Percentiles rank a stretch among this genome's conserved stretches.
Evolutionary conservation across 2,329 filamentous ascomycete species (phyloP).

Genomic region (Hypoxylon sp.): DNA sequence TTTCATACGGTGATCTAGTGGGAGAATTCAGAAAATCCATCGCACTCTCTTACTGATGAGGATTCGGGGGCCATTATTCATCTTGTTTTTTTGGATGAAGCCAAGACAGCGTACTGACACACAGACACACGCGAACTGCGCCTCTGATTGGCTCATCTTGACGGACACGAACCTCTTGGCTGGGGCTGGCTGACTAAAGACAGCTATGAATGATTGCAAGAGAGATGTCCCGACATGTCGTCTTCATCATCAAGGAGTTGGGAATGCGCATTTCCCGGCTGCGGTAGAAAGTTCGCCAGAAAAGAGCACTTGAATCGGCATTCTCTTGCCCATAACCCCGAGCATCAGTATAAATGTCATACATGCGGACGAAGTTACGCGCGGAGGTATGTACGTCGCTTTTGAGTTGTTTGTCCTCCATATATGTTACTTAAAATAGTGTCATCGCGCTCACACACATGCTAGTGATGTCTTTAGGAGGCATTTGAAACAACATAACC

Average conservation of each 20-base stretch:
- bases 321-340: slow-evolving; percentile 43
- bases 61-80: neutral
- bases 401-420: neutral
- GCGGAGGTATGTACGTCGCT: slow-evolving; percentile 40
- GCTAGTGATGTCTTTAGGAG: slow-evolving; percentile 47
- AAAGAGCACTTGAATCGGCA: slow-evolving; percentile 49
- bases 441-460: neutral
- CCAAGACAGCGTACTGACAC: neutral
- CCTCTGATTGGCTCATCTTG: neutral
- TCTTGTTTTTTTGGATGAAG: neutral
- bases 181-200: slow-evolving; percentile 6
- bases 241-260: slow-evolving; percentile 34
- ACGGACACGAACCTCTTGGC: neutral
- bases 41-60: neutral
- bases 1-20: slow-evolving; percentile 5
- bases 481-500: slow-evolving; percentile 45
- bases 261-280: slow-evolving; percentile 42
- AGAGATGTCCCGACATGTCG: slow-evolving; percentile 28
- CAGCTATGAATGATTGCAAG: neutral
- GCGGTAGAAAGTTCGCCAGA: slow-evolving; percentile 44
- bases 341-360: slow-evolving; percentile 45
- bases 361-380: slow-evolving; percentile 47
- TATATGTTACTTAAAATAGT: neutral
- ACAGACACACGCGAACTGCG: neutral
- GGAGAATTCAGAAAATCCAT: slow-evolving; percentile 6